These are phyloP conservation scores for Neotropicomus parvogracilis DNA, from an alignment of 1,284 basidiomycete genomes.

Conservation along the genomic window DNA sequence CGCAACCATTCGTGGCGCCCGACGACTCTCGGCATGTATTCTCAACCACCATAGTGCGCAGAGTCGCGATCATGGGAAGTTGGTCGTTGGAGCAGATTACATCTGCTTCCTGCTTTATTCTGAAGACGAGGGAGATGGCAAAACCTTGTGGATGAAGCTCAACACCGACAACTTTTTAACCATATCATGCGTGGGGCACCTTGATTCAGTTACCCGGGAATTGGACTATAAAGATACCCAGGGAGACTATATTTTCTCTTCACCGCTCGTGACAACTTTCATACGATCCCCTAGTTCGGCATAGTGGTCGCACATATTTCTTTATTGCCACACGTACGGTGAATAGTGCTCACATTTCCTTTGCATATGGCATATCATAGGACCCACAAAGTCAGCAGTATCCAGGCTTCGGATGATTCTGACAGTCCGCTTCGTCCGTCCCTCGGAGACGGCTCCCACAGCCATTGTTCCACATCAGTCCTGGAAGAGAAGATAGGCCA, in stretches of 20 bases:
- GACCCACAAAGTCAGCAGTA: no score
- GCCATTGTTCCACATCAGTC: no score
- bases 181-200: neutral
- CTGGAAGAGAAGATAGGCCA: no score
- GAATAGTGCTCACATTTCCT: no score
- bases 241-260: neutral
- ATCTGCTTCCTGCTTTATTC: slow-evolving; percentile 8
- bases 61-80: neutral
- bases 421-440: no score
- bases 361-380: no score
- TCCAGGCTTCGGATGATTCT: no score
- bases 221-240: neutral
- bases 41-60: slow-evolving; percentile 2
- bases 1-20: neutral
- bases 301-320: no score
- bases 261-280: neutral
- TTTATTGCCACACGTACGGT: no score
- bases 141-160: slow-evolving; percentile 5
- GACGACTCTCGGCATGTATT: slow-evolving; percentile 4
- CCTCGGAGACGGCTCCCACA: no score
- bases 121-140: neutral
- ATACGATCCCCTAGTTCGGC: neutral
- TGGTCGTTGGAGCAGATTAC: slow-evolving; percentile 4
- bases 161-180: slow-evolving; percentile 6
- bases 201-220: neutral